Evolutionary conservation across 805 yeast species (phyloP).

Genomic region (Nakazawaea populi): DNA sequence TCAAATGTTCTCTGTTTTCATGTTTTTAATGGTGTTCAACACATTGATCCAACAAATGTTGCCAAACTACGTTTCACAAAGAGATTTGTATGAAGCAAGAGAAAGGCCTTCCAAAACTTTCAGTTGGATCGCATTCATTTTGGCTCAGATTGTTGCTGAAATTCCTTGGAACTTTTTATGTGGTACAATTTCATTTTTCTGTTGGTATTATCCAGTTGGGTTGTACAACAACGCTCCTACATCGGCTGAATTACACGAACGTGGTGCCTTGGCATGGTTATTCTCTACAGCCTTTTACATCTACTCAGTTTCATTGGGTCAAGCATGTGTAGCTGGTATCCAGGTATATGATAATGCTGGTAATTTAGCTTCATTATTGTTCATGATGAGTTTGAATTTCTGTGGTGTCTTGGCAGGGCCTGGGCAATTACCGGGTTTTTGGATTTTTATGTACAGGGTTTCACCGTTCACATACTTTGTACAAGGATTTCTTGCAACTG

Average conservation of each 20-base stretch:
- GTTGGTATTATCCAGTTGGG: conserved; percentile 72
- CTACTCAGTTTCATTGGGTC: conserved; percentile 54
- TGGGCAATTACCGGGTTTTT: conserved; percentile 56
- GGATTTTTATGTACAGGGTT: conserved; percentile 73
- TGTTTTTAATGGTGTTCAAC: conserved; percentile 53
- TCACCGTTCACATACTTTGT: conserved; percentile 68
- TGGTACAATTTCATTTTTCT: conserved; percentile 59
- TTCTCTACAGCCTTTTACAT: conserved; percentile 36
- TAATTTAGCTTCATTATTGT: conserved; percentile 48
- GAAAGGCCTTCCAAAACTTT: conserved; percentile 71
- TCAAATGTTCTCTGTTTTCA: conserved; percentile 73
- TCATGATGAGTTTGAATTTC: conserved; percentile 60
- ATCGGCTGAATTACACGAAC: conserved; percentile 37
- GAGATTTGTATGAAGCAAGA: conserved; percentile 66
- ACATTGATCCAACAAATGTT: conserved; percentile 58
- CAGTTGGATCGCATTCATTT: conserved; percentile 56
- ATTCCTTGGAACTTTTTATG: conserved; percentile 56
- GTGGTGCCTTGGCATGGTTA: conserved; percentile 51
- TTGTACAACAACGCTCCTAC: conserved; percentile 52
- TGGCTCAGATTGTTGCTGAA: conserved; percentile 60
- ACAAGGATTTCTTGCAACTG: conserved; percentile 46
- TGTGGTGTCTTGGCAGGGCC: conserved; percentile 72
- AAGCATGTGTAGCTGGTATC: conserved; percentile 51
- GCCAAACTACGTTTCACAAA: conserved; percentile 55
- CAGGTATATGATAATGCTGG: conserved; percentile 61